Base-by-base conservation (phyloP, 2,329 filamentous ascomycete species). In the Colletotrichum sp. region DNA sequence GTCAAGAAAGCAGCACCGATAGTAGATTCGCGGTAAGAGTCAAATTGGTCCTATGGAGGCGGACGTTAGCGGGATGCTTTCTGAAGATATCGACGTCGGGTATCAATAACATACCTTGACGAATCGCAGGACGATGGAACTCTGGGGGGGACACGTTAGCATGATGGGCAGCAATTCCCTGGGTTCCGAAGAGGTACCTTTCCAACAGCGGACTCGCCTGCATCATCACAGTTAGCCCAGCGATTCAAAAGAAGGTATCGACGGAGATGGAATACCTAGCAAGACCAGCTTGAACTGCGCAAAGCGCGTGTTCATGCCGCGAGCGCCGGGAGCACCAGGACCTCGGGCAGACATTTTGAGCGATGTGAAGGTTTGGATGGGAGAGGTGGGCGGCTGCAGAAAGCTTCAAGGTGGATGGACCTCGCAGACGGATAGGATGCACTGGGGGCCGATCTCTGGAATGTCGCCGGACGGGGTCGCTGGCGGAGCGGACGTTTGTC, bases 221-320 rank as follows among this genome's bases (percentile, higher is more conserved):
- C 74, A 74, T n/a, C 71, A 24, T 55, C 24, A 13, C 3, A 3
- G 32, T 74, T 67, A 75, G 75, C 66, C 39, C 71, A 66, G 67
- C 68, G 24, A 15, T 21, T 71, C 67, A 69, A 32, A 62, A 76
- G 71, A 75, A 72, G 67, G 21, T n/a, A 62, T 13, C n/a, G 12
- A 28, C 15, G 52, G 36, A 49, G n/a, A 68, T 68, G 55, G 83
- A 94, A 80, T 92, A 99, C 97, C 97, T 79, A 99, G 91, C 84
- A 99, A 90, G 80, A 99, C 97, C 82, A 99, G 92, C 91, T 99
- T 99, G 89, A 99, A 99, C 91, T 99, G 97, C 82, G 97, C 96
- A 87, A 99, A 99, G 83, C 96, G 93, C 87, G 95, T 92, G 93
- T 93, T 92, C 90, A 90, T 87, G 84, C 90, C 91, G 82, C 91